Base-by-base conservation (phyloP, 345 rosid genomes). In the Eutrema heterophyllum region DNA sequence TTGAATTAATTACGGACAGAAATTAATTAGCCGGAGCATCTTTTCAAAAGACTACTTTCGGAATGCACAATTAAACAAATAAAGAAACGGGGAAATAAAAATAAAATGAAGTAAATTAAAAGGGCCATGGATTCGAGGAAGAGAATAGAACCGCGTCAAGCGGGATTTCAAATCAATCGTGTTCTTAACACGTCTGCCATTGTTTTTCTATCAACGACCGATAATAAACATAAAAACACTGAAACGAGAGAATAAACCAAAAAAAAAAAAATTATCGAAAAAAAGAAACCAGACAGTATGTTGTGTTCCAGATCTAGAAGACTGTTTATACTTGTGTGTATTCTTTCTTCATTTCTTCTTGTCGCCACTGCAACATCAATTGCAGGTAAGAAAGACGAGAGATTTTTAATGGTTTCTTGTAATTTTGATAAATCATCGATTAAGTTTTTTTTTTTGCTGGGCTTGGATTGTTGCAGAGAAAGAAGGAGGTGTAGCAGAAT, bases 301-400 rank as follows among this genome's bases (percentile, higher is more conserved):
- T 63, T 72, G 13, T 67, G 73, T 69, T 77, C 32, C 67, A 67
- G 83, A 83, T 81, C 86, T 68, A 63, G 71, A 38, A 55, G 52
- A 35, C 30, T 79, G 51, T 43, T 74, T 46, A 9, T 80, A 35
- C 43, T 79, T 56, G 9, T 70, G 30, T 44, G 52, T 68, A 9
- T 78, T 55, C 60, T 81, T 7, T 52, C 63, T 59, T 82, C 70
- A 14, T 32, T 76, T 43, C 76, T 79, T 64, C 75, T 80, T n/a
- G 38, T 70, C 64, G 75, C 67, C 58, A 50, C 65, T 69, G 79
- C 57, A 68, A 67, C 74, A 51, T 72, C 69, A 10, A 44, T 73
- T 61, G 13, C 76, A 44, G 86, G 86, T 83, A 64, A 43, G 33
- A 68, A 13, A 14, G 16, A 36, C 13, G n/a, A 46, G 2, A 44